A percentile compares a stretch with the other conserved stretches of the same genome.
phyloP scores from a whole-genome alignment of 257 asterid genomes.

The Handroanthus guayacan region DNA sequence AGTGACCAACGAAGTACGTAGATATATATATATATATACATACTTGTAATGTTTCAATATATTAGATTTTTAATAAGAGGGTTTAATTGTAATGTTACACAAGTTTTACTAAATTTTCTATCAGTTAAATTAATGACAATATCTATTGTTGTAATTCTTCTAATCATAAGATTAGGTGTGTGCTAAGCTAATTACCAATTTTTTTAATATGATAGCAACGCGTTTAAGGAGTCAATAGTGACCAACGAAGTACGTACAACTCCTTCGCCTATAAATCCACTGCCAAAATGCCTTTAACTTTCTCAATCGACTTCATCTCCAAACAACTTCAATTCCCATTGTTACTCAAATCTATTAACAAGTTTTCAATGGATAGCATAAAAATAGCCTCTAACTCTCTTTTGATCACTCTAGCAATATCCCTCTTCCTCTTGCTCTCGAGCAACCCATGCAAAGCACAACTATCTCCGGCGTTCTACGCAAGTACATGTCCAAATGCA shows the following conservation, averaged over 20 bases:
- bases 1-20: neutral
- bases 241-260: neutral
- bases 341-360: no score
- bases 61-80: no score
- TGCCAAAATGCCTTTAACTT: neutral
- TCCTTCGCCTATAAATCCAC: slow-evolving; percentile 22
- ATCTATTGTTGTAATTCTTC: no score
- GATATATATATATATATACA: no score
- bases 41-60: no score
- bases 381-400: neutral
- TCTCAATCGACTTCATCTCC: slow-evolving; percentile 8
- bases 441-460: slow-evolving; percentile 30
- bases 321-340: neutral
- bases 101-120: no score
- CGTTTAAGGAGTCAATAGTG: slow-evolving; percentile 11
- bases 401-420: no score
- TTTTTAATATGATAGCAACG: neutral
- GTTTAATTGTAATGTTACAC: no score
- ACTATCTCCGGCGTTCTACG: slow-evolving; percentile 30
- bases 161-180: no score
- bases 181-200: neutral
- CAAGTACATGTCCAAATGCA: slow-evolving; percentile 31
- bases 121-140: neutral
- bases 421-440: slow-evolving; percentile 6
- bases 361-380: no score